These are phyloP conservation scores for Amoeboaphelidium occidentale DNA, from an alignment of 371 early-diverging fungal species.

Conservation along the genomic window DNA sequence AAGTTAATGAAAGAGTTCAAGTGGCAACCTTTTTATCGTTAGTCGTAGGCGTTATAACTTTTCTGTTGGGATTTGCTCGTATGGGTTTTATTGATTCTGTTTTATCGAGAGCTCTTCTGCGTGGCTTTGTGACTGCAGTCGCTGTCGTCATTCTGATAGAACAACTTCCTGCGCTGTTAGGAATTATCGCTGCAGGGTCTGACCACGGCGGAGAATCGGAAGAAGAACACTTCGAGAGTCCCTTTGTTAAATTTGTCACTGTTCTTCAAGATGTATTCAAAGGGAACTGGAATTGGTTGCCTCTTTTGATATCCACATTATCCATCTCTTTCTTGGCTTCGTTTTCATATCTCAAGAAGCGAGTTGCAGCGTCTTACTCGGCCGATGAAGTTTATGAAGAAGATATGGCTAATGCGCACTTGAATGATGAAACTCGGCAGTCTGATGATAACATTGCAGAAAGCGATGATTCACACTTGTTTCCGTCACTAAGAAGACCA, in stretches of 20 bases:
- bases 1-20: conserved; percentile 11
- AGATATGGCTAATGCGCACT: too few species aligned
- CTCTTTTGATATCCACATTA: neutral
- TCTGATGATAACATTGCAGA: too few species aligned
- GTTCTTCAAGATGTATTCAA: neutral
- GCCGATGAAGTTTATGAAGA: too few species aligned
- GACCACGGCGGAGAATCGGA: neutral
- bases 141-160: conserved; percentile 67
- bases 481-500: too few species aligned
- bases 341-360: too few species aligned
- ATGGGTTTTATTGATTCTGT: conserved; percentile 85
- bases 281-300: neutral
- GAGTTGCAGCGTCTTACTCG: too few species aligned
- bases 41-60: conserved; percentile 58
- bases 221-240: neutral
- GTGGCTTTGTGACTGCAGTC: conserved; percentile 79
- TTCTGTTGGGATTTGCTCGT: conserved; percentile 66
- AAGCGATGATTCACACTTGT: too few species aligned
- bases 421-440: too few species aligned
- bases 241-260: neutral
- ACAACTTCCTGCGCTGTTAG: conserved; percentile 47
- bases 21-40: neutral
- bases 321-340: neutral
- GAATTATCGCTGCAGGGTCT: conserved; percentile 8
- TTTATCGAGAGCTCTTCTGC: conserved; percentile 58